Percentiles rank a stretch among this genome's conserved stretches.
Conservation (phyloP, 768 basidiomycete species). For the Naganishia randhawae region DNA sequence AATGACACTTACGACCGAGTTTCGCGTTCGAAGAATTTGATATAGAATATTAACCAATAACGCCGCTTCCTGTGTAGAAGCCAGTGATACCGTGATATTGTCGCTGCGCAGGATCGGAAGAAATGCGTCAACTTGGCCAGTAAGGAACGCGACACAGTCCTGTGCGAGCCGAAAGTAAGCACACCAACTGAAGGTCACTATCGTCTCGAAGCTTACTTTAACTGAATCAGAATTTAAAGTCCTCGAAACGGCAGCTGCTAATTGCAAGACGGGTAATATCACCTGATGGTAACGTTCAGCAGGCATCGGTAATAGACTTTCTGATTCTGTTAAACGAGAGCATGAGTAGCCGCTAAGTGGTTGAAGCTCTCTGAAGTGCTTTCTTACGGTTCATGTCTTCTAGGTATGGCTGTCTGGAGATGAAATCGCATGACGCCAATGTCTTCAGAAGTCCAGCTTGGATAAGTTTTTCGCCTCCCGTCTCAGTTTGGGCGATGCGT, state of each 20-base stretch:
- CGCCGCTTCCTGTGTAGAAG: not conserved
- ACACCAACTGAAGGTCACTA: not conserved
- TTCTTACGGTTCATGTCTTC: slow-evolving; percentile 14
- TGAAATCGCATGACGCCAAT: slow-evolving; percentile 19
- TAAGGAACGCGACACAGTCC: slow-evolving; percentile 20
- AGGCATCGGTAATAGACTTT: slow-evolving; percentile 7
- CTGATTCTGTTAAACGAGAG: not conserved
- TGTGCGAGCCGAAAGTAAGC: not conserved
- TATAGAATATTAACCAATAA: slow-evolving; percentile 13
- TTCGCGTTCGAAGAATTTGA: slow-evolving; percentile 3
- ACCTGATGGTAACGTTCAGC: slow-evolving; percentile 24
- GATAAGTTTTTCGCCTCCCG: slow-evolving; percentile 24
- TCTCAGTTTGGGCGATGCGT: slow-evolving; percentile 24
- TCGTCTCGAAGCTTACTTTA: not conserved
- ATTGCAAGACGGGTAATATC: slow-evolving; percentile 13
- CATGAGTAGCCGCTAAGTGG: not conserved
- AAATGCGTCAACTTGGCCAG: slow-evolving; percentile 16
- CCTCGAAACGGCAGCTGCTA: slow-evolving; percentile 12
- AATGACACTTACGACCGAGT: slow-evolving; percentile 1
- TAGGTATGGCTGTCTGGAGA: slow-evolving; percentile 19
- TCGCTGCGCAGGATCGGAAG: slow-evolving; percentile 15
- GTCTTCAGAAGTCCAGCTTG: slow-evolving; percentile 26
- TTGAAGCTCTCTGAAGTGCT: not conserved
- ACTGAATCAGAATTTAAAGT: not conserved
- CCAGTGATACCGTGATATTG: not conserved